These are phyloP conservation scores for Penicillium sumatraense DNA, from an alignment of 2,329 filamentous ascomycete species.

Conservation along the genomic window DNA sequence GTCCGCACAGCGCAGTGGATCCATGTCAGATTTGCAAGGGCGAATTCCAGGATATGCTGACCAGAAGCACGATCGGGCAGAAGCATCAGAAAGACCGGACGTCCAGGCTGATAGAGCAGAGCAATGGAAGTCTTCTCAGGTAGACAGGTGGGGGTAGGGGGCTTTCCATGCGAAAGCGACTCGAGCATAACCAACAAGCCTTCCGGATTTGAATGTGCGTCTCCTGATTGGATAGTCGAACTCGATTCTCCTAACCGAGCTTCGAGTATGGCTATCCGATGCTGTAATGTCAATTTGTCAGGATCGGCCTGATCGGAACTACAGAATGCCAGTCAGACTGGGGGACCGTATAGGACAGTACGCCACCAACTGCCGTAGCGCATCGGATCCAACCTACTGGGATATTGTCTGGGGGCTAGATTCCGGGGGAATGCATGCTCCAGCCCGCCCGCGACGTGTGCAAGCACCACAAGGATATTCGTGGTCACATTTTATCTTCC, in stretches of 20 bases:
- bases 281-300: neutral
- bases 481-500: conserved; percentile 13
- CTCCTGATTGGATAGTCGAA: neutral
- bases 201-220: neutral
- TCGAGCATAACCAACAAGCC: conserved; percentile 1
- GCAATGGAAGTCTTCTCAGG: neutral
- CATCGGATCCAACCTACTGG: no score
- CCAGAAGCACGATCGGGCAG: neutral
- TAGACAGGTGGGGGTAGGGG: neutral
- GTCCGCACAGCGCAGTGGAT: conserved; percentile 12
- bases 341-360: no score
- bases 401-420: neutral
- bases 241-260: neutral
- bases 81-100: neutral
- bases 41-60: conserved; percentile 5
- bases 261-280: conserved; percentile 1
- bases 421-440: neutral
- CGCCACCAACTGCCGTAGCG: no score
- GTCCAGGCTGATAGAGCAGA: conserved; percentile 1
- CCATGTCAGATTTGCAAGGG: conserved; percentile 4
- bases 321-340: neutral
- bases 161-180: neutral
- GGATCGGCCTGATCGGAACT: neutral
- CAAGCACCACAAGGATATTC: conserved; percentile 11
- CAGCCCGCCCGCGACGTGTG: neutral